Evolutionary conservation across 2,329 filamentous ascomycete species (phyloP).

Genomic region (Beauveria medogensis): DNA sequence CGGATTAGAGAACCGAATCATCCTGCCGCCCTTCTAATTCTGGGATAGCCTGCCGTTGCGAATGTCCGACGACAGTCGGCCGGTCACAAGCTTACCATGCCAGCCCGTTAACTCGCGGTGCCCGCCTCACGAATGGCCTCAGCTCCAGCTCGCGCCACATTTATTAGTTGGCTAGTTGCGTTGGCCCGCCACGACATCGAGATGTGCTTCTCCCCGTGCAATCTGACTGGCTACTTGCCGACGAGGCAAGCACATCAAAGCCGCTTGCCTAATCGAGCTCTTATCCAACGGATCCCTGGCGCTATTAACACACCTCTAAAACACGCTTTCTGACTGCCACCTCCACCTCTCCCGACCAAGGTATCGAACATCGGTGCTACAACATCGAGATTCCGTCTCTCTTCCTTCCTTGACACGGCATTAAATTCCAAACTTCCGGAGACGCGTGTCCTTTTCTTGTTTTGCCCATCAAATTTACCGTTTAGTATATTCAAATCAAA

Average conservation of each 20-base stretch:
- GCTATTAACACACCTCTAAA: background rate
- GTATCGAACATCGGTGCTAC: background rate
- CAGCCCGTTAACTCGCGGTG: background rate
- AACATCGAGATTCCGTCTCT: background rate
- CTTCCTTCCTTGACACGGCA: background rate
- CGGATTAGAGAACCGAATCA: too few relatives aligned
- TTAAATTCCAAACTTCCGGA: background rate
- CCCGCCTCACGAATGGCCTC: background rate
- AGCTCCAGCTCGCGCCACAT: conserved; percentile 3
- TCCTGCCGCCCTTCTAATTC: too few relatives aligned
- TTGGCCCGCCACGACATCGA: background rate
- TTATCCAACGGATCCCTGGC: background rate
- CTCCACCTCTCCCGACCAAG: background rate
- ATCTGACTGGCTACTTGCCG: background rate
- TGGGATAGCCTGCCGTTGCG: too few relatives aligned
- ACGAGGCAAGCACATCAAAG: background rate
- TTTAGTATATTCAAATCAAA: background rate
- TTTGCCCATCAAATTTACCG: background rate
- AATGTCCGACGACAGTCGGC: background rate
- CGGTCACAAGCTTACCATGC: background rate
- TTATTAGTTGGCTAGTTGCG: background rate
- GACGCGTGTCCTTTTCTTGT: background rate
- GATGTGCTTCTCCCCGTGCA: background rate
- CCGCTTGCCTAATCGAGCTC: background rate
- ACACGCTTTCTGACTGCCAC: background rate